Evolutionary conservation across 768 basidiomycete species (phyloP), one percentile per base, ranked within the genome.

Genomic region (Agrocybe pediades): DNA sequence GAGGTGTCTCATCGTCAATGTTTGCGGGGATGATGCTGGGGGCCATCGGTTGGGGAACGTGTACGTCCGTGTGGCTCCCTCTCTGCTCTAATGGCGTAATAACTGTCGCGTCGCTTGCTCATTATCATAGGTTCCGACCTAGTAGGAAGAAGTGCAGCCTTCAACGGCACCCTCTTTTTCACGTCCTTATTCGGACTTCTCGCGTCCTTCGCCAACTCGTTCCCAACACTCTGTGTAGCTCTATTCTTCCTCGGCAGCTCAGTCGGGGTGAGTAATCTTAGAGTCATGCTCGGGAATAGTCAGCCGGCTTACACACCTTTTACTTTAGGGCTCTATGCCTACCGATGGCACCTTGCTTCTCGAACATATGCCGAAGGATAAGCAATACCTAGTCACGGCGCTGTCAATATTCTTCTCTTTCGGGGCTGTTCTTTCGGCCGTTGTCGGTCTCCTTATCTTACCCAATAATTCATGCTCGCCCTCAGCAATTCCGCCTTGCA

Each of bases 1-100:
- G 95, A 20, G 68, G 80, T 1, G 72, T 98, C 13, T 95, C 94
- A 0, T 91, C 93, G 3, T 86, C 89, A 3, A 94, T 92, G 82
- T 95, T 95, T 65, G 85, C 81, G 9, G 92, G 96, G n/a, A 98
- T 98, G 96, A 97, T 98, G 94, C 66, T 97, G 46, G 92, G 95
- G 1, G 90, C 92, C 1, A 72, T 95, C 8, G 90, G 88, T 3
- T 95, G 95, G 95, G 95, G 95, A 52, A 87, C 90, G 20, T 94
- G 91, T 88, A 61, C 48, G 84, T 53, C 11, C 13, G 17, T 6
- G 3, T 51, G 26, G 9, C 8, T 41, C 1, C 27, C 19, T 20
- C 36, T 43, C 16, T 33, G n/a, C n/a, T n/a, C n/a, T n/a, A n/a
- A n/a, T n/a, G n/a, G n/a, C n/a, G n/a, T n/a, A n/a, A n/a, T n/a